Evolutionary conservation across 2,329 filamentous ascomycete genomes (phyloP).

Genomic region (Nemania diffusa): DNA sequence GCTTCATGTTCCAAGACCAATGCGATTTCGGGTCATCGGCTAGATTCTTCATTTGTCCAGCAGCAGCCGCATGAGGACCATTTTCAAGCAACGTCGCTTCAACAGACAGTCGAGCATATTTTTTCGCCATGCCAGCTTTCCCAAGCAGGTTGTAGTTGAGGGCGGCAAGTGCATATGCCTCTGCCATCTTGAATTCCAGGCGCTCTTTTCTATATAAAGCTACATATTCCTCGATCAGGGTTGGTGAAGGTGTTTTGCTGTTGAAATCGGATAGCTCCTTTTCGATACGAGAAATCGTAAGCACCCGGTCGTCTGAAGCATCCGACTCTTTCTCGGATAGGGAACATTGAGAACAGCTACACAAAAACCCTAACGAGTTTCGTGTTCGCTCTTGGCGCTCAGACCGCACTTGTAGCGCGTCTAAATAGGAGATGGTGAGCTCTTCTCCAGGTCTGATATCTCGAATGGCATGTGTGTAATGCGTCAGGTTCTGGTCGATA

Average conservation of each 20-base stretch:
- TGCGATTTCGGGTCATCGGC: slow-evolving; percentile 47
- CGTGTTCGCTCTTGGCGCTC: slow-evolving; percentile 47
- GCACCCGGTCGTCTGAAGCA: slow-evolving; percentile 48
- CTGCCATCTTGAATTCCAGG: slow-evolving; percentile 52
- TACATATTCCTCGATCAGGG: slow-evolving; percentile 49
- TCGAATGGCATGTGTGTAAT: slow-evolving; percentile 52
- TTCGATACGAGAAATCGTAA: slow-evolving; percentile 48
- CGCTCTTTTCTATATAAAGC: slow-evolving; percentile 51
- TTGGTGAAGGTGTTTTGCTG: slow-evolving; percentile 35
- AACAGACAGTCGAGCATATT: slow-evolving; percentile 50
- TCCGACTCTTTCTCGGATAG: slow-evolving; percentile 38
- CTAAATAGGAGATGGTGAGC: slow-evolving; percentile 55
- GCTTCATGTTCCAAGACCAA: slow-evolving; percentile 39
- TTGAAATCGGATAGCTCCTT: slow-evolving; percentile 33
- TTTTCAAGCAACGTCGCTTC: slow-evolving; percentile 52
- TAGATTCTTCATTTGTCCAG: slow-evolving; percentile 50
- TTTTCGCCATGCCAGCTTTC: slow-evolving; percentile 44
- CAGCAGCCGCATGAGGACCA: slow-evolving; percentile 48
- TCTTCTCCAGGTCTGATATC: slow-evolving; percentile 51
- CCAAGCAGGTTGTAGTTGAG: slow-evolving; percentile 52
- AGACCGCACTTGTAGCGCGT: slow-evolving; percentile 48
- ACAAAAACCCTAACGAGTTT: slow-evolving; percentile 54
- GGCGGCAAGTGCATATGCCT: slow-evolving; percentile 53
- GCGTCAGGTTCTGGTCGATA: slow-evolving; percentile 51
- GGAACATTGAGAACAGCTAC: slow-evolving; percentile 52